These are phyloP conservation scores for Ligustrum vulgare DNA, from an alignment of 257 asterid genomes.

Conservation along the genomic window DNA sequence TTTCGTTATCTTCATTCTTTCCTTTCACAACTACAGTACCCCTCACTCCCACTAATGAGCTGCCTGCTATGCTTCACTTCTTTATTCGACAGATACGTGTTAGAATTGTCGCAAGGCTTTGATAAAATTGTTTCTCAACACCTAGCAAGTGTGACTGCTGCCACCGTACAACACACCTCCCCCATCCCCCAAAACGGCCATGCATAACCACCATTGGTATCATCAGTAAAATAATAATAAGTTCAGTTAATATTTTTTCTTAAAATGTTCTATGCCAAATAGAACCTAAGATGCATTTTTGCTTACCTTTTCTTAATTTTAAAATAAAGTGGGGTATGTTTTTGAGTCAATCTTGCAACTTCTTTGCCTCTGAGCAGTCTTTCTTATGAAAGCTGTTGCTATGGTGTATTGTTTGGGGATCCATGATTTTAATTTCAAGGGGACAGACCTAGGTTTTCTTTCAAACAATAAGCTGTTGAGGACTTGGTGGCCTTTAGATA, in stretches of 20 bases:
- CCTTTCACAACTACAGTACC: not conserved
- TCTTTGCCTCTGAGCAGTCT: not conserved
- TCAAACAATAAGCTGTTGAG: not conserved
- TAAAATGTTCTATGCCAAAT: not conserved
- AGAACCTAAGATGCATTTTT: not conserved
- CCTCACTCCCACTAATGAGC: not conserved
- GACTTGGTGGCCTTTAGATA: not conserved
- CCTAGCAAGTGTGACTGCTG: not conserved
- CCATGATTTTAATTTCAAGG: constrained; percentile 9
- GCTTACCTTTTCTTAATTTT: not conserved
- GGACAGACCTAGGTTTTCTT: constrained; percentile 6
- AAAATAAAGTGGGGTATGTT: constrained; percentile 1
- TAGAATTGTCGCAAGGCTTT: not conserved
- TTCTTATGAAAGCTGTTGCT: constrained; percentile 13
- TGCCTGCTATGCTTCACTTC: not conserved
- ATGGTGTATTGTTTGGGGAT: not conserved
- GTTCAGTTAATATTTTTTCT: not conserved
- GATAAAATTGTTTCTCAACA: not conserved
- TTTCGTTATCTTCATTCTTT: not conserved
- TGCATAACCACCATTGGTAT: not conserved
- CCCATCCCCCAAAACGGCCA: not conserved
- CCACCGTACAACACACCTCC: not conserved
- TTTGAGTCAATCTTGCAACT: constrained; percentile 7
- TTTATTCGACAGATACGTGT: not conserved
- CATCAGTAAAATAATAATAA: not conserved